Conservation (phyloP, 331 rosid genomes). For the Prunus yedoensis region DNA sequence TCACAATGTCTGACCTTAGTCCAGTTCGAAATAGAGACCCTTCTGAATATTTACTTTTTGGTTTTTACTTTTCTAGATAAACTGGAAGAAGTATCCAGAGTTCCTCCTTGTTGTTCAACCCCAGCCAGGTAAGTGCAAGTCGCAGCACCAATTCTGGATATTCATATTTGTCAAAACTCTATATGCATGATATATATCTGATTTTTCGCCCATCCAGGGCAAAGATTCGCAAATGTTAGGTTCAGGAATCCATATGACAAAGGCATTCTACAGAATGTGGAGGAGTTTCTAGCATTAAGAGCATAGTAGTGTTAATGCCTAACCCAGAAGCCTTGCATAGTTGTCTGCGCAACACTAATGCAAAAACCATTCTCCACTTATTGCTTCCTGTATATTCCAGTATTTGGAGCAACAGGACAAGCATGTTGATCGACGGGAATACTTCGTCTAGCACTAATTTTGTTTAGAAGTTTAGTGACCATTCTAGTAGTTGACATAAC, state of each 20-base stretch:
- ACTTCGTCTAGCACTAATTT: not conserved
- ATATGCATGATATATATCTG: not conserved
- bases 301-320: not conserved
- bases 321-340: not conserved
- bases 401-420: not conserved
- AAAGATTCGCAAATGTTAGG: constrained; percentile 13
- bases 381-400: not conserved
- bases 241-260: constrained; percentile 47
- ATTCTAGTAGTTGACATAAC: not conserved
- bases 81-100: constrained; percentile 54
- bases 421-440: not conserved
- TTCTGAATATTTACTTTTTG: not conserved
- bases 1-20: not conserved
- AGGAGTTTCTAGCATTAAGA: constrained; percentile 31
- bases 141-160: not conserved
- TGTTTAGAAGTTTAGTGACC: not conserved
- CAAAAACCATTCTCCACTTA: not conserved
- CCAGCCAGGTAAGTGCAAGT: constrained; percentile 35
- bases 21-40: not conserved
- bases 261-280: constrained; percentile 41
- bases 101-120: constrained; percentile 33
- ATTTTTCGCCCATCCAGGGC: constrained; percentile 23
- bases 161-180: not conserved
- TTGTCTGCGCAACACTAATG: not conserved
- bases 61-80: constrained; percentile 22